Conservation (phyloP, 2,329 filamentous ascomycete species). For the Penicillium thymicola region DNA sequence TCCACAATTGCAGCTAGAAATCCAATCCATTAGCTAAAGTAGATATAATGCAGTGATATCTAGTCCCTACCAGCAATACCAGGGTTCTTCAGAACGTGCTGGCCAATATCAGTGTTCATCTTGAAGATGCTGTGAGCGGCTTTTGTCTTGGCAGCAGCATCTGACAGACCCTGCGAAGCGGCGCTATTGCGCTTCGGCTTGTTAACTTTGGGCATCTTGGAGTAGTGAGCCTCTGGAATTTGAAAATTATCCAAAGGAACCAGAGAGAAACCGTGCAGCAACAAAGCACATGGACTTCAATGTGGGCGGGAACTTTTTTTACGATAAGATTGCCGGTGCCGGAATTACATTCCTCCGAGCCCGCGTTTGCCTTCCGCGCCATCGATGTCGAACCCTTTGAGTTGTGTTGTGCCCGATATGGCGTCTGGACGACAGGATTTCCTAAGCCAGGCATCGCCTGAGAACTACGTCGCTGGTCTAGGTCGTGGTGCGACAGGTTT, state of each 20-base stretch:
- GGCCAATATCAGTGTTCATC: slow-evolving; percentile 88
- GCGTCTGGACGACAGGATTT: slow-evolving; percentile 72
- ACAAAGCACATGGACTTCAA: slow-evolving; percentile 2
- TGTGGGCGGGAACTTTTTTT: slow-evolving; percentile 27
- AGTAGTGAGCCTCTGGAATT: slow-evolving; percentile 4
- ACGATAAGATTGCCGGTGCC: slow-evolving; percentile 28
- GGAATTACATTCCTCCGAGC: slow-evolving; percentile 19
- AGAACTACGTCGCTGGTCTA: slow-evolving; percentile 92
- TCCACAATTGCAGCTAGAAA: slow-evolving; percentile 58
- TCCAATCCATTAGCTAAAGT: neutral
- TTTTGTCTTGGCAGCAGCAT: slow-evolving; percentile 47
- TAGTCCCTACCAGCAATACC: slow-evolving; percentile 64
- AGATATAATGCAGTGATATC: too few relatives aligned
- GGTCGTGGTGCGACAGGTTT: slow-evolving; percentile 97
- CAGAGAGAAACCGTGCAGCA: neutral
- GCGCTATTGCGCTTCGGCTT: slow-evolving; percentile 53
- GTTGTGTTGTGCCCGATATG: slow-evolving; percentile 44
- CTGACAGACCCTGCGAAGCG: slow-evolving; percentile 38
- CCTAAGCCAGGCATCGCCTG: slow-evolving; percentile 76
- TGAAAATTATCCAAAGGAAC: slow-evolving; percentile 2
- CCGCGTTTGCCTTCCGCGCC: slow-evolving; percentile 7
- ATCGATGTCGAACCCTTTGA: slow-evolving; percentile 1
- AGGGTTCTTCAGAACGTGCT: slow-evolving; percentile 91
- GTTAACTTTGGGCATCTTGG: slow-evolving; percentile 54
- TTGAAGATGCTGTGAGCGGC: slow-evolving; percentile 85